Evolutionary conservation across 2,329 filamentous ascomycete genomes (phyloP).

Genomic region (Colletotrichum karsti): DNA sequence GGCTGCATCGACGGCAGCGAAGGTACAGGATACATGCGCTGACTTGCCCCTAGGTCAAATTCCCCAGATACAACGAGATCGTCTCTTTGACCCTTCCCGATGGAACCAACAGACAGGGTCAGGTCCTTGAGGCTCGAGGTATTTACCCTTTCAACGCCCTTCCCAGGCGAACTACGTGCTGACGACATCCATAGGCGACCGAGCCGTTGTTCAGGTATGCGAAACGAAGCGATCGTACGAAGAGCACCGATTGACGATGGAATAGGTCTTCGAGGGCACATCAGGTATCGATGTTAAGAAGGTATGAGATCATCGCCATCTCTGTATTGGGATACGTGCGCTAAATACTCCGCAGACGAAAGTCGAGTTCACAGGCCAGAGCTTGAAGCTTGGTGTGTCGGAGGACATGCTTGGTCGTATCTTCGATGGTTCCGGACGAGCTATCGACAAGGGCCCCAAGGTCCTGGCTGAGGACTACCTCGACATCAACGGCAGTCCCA

Average conservation of each 20-base stretch:
- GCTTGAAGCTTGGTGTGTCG: conserved; percentile 97
- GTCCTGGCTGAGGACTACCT: conserved; percentile 97
- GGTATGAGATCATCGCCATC: conserved; percentile 57
- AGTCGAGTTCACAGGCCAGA: conserved; percentile 97
- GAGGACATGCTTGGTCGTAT: conserved; percentile 99
- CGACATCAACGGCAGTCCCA: conserved; percentile 98
- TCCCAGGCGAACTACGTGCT: conserved; percentile 29
- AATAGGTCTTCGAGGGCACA: conserved; percentile 95
- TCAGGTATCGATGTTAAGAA: conserved; percentile 99
- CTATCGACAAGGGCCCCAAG: conserved; percentile 99
- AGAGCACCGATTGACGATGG: conserved; percentile 35
- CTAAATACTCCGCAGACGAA: conserved; percentile 72
- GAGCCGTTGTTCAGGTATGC: conserved; percentile 91
- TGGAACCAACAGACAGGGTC: conserved; percentile 91
- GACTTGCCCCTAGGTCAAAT: conserved; percentile 80
- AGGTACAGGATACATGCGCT: not conserved
- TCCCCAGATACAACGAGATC: conserved; percentile 96
- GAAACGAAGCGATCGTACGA: conserved; percentile 16
- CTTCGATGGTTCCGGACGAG: conserved; percentile 96
- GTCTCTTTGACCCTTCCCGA: conserved; percentile 95
- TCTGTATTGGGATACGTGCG: conserved; percentile 1
- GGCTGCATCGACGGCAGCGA: conserved; percentile 24
- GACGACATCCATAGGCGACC: conserved; percentile 70
- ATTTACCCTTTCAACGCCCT: conserved; percentile 37
- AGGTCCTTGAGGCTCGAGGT: conserved; percentile 98